Percentiles rank a stretch among this genome's conserved stretches.
Conservation (phyloP, 306 rosid species). For the Psophocarpus tetragonolobus region DNA sequence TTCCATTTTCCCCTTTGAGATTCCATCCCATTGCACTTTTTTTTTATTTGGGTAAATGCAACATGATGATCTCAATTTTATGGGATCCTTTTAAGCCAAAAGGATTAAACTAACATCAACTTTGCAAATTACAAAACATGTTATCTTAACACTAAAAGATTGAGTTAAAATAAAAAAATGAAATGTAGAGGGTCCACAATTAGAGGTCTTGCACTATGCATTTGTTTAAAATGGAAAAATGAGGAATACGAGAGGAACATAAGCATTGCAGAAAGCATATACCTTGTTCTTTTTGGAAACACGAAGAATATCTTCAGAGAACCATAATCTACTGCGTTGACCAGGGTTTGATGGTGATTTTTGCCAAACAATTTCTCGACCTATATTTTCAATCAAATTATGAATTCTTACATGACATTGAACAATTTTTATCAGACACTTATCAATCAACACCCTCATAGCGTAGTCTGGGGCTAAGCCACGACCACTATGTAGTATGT, state of each 20-base stretch:
- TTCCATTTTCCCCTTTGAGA: not conserved
- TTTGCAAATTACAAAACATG: too few species aligned
- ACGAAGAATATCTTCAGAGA: too few species aligned
- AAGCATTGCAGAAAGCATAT: too few species aligned
- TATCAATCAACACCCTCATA: not conserved
- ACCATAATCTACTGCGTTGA: too few species aligned
- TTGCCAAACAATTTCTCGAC: too few species aligned
- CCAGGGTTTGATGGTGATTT: too few species aligned
- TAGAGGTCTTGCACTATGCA: not conserved
- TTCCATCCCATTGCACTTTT: not conserved
- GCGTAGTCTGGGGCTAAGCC: not conserved
- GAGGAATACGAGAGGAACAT: too few species aligned
- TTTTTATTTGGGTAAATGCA: not conserved
- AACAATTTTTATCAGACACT: not conserved
- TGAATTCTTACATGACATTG: too few species aligned
- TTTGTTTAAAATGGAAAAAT: not conserved
- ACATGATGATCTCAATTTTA: not conserved
- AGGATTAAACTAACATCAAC: not conserved
- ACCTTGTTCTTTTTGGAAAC: too few species aligned
- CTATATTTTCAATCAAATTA: too few species aligned
- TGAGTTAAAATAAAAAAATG: not conserved
- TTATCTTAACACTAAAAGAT: too few species aligned
- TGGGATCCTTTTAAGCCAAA: not conserved
- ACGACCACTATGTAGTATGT: not conserved
- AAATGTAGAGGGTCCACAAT: too few species aligned